Conservation (phyloP, 2,329 filamentous ascomycete species). For the Huntiella bhutanensis region DNA sequence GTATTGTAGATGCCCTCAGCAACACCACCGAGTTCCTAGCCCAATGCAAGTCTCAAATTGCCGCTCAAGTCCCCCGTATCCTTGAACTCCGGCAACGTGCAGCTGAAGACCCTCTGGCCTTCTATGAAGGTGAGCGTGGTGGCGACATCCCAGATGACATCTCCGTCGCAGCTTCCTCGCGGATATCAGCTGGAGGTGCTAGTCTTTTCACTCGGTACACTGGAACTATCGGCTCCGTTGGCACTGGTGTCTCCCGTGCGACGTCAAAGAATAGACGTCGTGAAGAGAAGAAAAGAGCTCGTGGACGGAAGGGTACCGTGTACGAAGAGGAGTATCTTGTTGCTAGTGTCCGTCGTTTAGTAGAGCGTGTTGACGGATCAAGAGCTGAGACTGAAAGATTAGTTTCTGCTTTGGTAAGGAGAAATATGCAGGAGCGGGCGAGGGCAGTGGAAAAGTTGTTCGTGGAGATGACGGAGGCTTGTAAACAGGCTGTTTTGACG, state of each 20-base stretch:
- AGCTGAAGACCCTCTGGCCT: slow-evolving; percentile 65
- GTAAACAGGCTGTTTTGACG: slow-evolving; percentile 45
- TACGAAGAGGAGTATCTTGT: slow-evolving; percentile 97
- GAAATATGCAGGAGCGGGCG: slow-evolving; percentile 77
- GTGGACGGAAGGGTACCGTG: slow-evolving; percentile 88
- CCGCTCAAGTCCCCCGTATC: slow-evolving; percentile 71
- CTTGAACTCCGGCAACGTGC: slow-evolving; percentile 66
- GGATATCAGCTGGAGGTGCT: slow-evolving; percentile 54
- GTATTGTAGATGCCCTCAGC: slow-evolving; percentile 62
- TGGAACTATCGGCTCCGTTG: slow-evolving; percentile 50
- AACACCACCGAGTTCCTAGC: slow-evolving; percentile 79
- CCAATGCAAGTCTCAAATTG: slow-evolving; percentile 74
- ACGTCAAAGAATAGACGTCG: slow-evolving; percentile 74
- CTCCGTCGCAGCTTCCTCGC: slow-evolving; percentile 65
- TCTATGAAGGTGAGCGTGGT: slow-evolving; percentile 61
- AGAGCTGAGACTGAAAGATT: slow-evolving; percentile 55
- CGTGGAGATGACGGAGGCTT: slow-evolving; percentile 54
- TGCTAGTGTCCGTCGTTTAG: slow-evolving; percentile 63
- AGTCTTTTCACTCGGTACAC: slow-evolving; percentile 89
- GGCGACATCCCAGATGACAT: slow-evolving; percentile 81
- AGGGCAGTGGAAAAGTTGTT: slow-evolving; percentile 56
- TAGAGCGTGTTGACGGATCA: slow-evolving; percentile 61
- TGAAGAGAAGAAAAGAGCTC: slow-evolving; percentile 86
- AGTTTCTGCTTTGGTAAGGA: slow-evolving; percentile 55
- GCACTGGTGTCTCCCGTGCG: slow-evolving; percentile 54